phyloP scores from a whole-genome alignment of 345 rosid species.

The Fremontodendron californicum region DNA sequence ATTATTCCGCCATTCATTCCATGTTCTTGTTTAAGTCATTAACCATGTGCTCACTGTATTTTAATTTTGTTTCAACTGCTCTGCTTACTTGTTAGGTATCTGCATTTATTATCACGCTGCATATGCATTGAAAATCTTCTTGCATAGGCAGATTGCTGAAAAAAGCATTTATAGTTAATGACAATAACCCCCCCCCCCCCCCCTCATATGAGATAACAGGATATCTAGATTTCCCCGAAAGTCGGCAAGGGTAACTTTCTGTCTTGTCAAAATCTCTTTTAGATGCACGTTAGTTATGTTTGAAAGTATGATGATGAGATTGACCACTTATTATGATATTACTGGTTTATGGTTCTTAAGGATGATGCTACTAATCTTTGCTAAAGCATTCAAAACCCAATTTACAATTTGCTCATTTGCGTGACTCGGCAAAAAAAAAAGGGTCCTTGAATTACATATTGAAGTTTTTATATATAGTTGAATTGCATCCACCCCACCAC shows the following conservation, averaged over 20 bases:
- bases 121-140: neutral
- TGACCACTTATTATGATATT: neutral
- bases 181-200: too few relatives aligned
- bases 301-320: neutral
- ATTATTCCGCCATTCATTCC: neutral
- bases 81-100: conserved; percentile 4
- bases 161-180: neutral
- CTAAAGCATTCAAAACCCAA: neutral
- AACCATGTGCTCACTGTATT: neutral
- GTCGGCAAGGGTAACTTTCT: neutral
- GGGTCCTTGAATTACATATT: neutral
- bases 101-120: neutral
- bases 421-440: neutral
- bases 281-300: neutral
- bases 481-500: neutral
- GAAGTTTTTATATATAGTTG: neutral
- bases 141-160: neutral
- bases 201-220: neutral
- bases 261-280: neutral
- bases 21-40: neutral
- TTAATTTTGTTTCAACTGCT: neutral
- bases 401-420: neutral
- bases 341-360: neutral
- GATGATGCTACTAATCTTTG: neutral
- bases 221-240: neutral